Conservation (phyloP, 1,284 basidiomycete species). For the Hypsizygus ulmarius region DNA sequence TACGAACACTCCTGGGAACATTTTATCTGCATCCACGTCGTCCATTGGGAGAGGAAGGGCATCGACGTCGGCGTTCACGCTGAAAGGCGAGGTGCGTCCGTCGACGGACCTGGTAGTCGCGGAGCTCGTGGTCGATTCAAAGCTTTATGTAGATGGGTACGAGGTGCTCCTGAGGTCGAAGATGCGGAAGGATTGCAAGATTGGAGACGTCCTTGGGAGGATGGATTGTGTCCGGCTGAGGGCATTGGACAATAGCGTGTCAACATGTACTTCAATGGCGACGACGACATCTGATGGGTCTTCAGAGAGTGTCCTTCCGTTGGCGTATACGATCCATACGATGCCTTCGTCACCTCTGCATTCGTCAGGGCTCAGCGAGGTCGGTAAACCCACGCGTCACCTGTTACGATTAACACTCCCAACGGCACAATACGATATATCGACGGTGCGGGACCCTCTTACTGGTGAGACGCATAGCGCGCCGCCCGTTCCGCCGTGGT, state of each 20-base stretch:
- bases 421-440: constrained; percentile 74
- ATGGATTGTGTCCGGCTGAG: constrained; percentile 18
- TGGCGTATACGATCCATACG: constrained; percentile 57
- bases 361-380: constrained; percentile 62
- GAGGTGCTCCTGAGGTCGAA: constrained; percentile 50
- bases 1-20: constrained; percentile 14
- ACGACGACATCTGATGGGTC: neutral
- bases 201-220: constrained; percentile 12
- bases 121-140: constrained; percentile 75
- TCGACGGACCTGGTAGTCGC: constrained; percentile 62
- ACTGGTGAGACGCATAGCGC: constrained; percentile 67
- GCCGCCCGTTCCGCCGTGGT: constrained; percentile 73
- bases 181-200: constrained; percentile 37
- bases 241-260: neutral
- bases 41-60: constrained; percentile 21
- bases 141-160: constrained; percentile 72
- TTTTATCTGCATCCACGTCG: constrained; percentile 25
- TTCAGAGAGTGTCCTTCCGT: constrained; percentile 40
- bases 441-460: constrained; percentile 75
- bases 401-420: constrained; percentile 77
- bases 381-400: constrained; percentile 63
- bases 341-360: constrained; percentile 79
- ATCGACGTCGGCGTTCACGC: constrained; percentile 52
- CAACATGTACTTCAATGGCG: neutral
- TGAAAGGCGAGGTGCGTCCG: constrained; percentile 55